Conservation (phyloP, 2,329 filamentous ascomycete genomes). For the Tricladium varicosporioides region DNA sequence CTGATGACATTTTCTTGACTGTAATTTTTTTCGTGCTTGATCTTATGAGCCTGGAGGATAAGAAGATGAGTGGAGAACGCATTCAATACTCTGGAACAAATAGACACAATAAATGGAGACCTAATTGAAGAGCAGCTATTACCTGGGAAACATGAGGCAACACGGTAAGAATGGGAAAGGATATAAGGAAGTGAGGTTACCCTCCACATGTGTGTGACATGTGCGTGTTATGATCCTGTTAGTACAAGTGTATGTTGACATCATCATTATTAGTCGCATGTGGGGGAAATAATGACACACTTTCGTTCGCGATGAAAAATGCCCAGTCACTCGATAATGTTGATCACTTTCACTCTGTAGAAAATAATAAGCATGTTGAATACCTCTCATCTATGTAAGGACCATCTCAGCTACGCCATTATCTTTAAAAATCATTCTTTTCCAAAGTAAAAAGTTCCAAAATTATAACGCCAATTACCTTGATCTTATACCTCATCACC, state of each 20-base stretch:
- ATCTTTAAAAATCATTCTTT: not conserved
- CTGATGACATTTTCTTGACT: too few species aligned
- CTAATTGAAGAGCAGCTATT: too few species aligned
- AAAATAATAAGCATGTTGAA: not conserved
- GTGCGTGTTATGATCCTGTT: not conserved
- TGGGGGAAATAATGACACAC: too few species aligned
- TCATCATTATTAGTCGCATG: constrained; percentile 22
- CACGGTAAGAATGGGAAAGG: not conserved
- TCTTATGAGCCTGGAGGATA: too few species aligned
- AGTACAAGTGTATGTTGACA: constrained; percentile 14
- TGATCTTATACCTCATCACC: constrained; percentile 7
- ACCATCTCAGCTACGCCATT: not conserved
- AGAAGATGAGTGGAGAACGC: too few species aligned
- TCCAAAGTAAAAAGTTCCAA: not conserved
- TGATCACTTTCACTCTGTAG: not conserved
- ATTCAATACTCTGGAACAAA: too few species aligned
- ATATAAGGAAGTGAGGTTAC: not conserved
- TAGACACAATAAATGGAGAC: too few species aligned
- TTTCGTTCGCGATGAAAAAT: not conserved
- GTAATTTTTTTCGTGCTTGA: too few species aligned
- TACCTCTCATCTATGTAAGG: not conserved
- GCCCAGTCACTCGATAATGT: constrained; percentile 2
- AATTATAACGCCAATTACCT: not conserved
- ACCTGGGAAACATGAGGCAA: too few species aligned
- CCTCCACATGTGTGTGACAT: not conserved